Evolutionary conservation across 1,284 basidiomycete genomes (phyloP).

Genomic region (Marasmius tenuissimus): DNA sequence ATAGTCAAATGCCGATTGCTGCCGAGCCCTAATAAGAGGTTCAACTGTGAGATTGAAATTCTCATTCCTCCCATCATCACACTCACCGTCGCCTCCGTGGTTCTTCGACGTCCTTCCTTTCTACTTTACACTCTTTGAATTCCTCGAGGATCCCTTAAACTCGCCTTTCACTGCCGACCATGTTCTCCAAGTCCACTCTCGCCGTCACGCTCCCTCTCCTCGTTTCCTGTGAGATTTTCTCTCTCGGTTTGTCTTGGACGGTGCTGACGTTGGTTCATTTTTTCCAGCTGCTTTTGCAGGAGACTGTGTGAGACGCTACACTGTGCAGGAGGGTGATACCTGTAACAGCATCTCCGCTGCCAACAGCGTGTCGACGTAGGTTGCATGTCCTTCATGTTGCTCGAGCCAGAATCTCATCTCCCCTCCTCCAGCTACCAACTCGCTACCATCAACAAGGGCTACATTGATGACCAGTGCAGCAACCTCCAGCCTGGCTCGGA

Average conservation of each 20-base stretch:
- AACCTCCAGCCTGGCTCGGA: constrained; percentile 51
- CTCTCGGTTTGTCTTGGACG: not conserved
- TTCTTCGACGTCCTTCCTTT: not conserved
- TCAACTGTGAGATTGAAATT: not conserved
- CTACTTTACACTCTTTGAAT: not conserved
- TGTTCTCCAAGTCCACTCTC: constrained; percentile 2
- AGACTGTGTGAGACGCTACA: constrained; percentile 62
- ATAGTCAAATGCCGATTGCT: not conserved
- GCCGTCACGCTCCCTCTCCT: constrained; percentile 1
- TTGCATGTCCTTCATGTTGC: constrained; percentile 14
- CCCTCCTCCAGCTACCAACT: constrained; percentile 63
- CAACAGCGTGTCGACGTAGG: constrained; percentile 66
- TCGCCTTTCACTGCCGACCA: not conserved
- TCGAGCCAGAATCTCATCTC: constrained; percentile 1
- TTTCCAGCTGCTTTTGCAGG: constrained; percentile 39
- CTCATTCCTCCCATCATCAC: not conserved
- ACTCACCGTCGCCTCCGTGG: not conserved
- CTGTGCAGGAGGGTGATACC: constrained; percentile 56
- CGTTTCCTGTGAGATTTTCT: not conserved
- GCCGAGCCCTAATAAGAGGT: not conserved
- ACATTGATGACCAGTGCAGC: constrained; percentile 51
- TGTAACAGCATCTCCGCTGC: constrained; percentile 71
- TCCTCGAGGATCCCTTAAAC: not conserved
- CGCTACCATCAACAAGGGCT: constrained; percentile 51
- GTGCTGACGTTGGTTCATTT: constrained; percentile 6